Conservation (phyloP, 73 alveolate species). For the Tetrahymena malaccensis region DNA sequence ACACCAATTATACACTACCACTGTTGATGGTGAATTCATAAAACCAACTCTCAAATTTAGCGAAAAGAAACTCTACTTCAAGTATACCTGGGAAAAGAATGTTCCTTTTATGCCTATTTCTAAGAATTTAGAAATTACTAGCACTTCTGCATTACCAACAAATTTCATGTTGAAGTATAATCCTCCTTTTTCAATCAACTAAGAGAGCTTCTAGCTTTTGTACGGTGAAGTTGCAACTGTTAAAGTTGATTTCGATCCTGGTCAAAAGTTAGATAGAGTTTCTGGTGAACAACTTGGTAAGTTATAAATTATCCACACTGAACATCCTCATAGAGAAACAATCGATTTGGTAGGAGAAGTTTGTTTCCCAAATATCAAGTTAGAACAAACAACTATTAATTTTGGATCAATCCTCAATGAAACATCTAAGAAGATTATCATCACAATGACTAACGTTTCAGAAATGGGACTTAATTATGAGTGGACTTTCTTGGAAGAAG, state of each 20-base stretch:
- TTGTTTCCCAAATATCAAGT: constrained; percentile 94
- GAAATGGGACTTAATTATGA: constrained; percentile 95
- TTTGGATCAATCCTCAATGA: constrained; percentile 98
- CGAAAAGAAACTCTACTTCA: constrained; percentile 89
- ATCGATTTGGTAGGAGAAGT: constrained; percentile 96
- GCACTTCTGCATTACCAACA: constrained; percentile 72
- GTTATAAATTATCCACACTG: constrained; percentile 91
- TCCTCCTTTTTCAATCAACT: constrained; percentile 70
- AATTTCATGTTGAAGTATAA: constrained; percentile 71
- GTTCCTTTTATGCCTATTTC: constrained; percentile 91
- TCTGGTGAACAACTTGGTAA: constrained; percentile 89
- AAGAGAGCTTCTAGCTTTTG: constrained; percentile 74
- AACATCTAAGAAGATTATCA: constrained; percentile 92
- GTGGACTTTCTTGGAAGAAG: constrained; percentile 98
- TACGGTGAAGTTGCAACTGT: constrained; percentile 81
- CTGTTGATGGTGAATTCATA: constrained; percentile 93
- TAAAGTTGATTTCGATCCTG: constrained; percentile 98
- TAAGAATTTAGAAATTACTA: constrained; percentile 56
- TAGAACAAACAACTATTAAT: constrained; percentile 79
- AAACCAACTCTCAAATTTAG: constrained; percentile 92
- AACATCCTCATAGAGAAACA: constrained; percentile 97
- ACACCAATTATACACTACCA: constrained; percentile 83
- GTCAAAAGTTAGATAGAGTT: constrained; percentile 92
- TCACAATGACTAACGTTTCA: constrained; percentile 92
- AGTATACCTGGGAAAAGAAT: constrained; percentile 90